These are phyloP conservation scores for Linnemannia exigua DNA, from an alignment of 192 early-diverging fungal species.

Conservation along the genomic window DNA sequence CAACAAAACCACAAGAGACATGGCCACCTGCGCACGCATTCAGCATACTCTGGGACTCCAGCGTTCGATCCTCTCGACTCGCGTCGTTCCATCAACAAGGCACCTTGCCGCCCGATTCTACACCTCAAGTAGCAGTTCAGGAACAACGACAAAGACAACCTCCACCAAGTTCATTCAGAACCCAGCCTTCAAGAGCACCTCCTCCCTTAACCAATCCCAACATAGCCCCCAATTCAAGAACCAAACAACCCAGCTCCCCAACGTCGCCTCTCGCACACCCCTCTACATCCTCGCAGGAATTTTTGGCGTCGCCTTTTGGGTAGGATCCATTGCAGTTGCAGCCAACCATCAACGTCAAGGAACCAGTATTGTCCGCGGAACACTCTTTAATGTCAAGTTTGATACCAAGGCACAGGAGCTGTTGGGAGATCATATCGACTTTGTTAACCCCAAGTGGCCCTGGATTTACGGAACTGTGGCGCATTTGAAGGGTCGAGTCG, in stretches of 20 bases:
- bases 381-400: conserved; percentile 71
- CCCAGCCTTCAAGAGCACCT: conserved; percentile 46
- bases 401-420: conserved; percentile 60
- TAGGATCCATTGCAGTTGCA: conserved; percentile 62
- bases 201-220: conserved; percentile 42
- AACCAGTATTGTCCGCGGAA: conserved; percentile 67
- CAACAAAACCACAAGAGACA: neutral
- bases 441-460: conserved; percentile 64
- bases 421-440: conserved; percentile 69
- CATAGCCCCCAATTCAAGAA: conserved; percentile 37
- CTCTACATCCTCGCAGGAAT: conserved; percentile 51
- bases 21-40: conserved; percentile 4
- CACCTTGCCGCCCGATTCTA: neutral
- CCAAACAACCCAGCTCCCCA: conserved; percentile 51
- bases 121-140: neutral
- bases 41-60: conserved; percentile 7
- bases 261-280: conserved; percentile 21
- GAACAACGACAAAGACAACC: neutral
- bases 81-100: neutral
- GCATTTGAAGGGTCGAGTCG: conserved; percentile 70
- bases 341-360: conserved; percentile 72
- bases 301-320: conserved; percentile 66
- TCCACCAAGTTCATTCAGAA: conserved; percentile 15
- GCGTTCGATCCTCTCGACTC: neutral
- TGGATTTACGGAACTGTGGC: conserved; percentile 76